These are phyloP conservation scores for Colletotrichum karsti DNA, from an alignment of 2,329 filamentous ascomycete species.

Conservation along the genomic window DNA sequence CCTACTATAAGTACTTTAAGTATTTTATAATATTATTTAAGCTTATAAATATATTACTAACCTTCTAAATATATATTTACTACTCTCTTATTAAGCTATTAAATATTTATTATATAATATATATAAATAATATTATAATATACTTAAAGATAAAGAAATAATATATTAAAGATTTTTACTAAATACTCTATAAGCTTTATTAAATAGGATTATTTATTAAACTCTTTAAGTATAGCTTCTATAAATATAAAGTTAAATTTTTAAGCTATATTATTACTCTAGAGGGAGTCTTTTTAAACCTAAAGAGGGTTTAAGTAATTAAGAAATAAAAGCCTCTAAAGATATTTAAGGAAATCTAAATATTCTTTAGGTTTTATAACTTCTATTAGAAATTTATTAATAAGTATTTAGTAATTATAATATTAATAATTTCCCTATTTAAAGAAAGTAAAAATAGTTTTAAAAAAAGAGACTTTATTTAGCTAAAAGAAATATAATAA, in stretches of 20 bases:
- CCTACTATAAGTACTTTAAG: neutral
- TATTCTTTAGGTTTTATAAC: neutral
- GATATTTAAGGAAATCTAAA: neutral
- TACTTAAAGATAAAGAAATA: too few species aligned
- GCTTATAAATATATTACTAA: neutral
- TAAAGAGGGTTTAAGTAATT: neutral
- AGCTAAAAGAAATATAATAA: neutral
- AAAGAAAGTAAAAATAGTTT: neutral
- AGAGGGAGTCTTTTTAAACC: neutral
- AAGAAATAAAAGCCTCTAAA: neutral
- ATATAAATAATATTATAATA: too few species aligned
- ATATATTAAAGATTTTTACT: neutral
- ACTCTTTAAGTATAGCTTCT: neutral
- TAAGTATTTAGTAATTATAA: neutral
- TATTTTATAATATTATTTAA: constrained; percentile 7
- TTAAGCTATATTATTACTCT: neutral
- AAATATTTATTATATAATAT: neutral
- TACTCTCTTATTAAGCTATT: neutral
- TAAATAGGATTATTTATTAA: neutral
- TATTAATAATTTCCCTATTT: neutral
- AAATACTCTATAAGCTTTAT: neutral
- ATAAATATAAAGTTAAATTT: neutral
- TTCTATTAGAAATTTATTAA: neutral
- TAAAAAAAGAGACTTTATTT: neutral
- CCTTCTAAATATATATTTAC: neutral